Evolutionary conservation across 768 basidiomycete species (phyloP).

Genomic region (Leccinellum albellum): DNA sequence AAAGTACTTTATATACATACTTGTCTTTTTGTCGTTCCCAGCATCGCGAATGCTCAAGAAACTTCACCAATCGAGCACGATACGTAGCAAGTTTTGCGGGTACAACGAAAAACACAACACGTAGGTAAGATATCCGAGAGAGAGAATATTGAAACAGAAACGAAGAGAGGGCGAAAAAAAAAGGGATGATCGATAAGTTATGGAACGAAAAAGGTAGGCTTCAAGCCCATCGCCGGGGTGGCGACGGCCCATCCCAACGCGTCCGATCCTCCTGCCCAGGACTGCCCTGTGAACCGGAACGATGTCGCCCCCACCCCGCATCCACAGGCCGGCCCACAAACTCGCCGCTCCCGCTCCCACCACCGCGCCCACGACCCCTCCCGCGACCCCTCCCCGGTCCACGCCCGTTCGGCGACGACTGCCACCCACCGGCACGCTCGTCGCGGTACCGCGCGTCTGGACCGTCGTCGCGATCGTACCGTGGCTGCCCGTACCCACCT

Average conservation of each 20-base stretch:
- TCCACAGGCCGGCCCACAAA: slow-evolving; percentile 44
- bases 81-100: slow-evolving; percentile 4
- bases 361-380: slow-evolving; percentile 25
- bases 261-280: slow-evolving; percentile 20
- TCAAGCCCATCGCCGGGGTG: slow-evolving; percentile 27
- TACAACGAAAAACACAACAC: slow-evolving; percentile 9
- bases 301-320: slow-evolving; percentile 30
- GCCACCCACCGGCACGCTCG: slow-evolving; percentile 32
- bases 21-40: slow-evolving; percentile 2
- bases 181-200: slow-evolving; percentile 29
- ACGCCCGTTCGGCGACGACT: slow-evolving; percentile 24
- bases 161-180: neutral
- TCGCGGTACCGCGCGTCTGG: slow-evolving; percentile 22
- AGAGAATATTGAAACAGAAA: neutral
- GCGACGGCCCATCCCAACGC: slow-evolving; percentile 27
- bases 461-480: slow-evolving; percentile 28
- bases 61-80: neutral
- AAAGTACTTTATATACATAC: neutral
- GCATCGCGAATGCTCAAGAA: neutral
- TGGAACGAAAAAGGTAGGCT: neutral
- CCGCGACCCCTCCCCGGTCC: slow-evolving; percentile 30
- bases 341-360: slow-evolving; percentile 18
- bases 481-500: slow-evolving; percentile 26
- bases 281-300: slow-evolving; percentile 26
- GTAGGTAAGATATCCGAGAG: slow-evolving; percentile 7